Percentiles rank a stretch among this genome's conserved stretches.
These are phyloP conservation scores for Psilocybe azurescens DNA, from an alignment of 768 basidiomycete species.

Conservation along the genomic window DNA sequence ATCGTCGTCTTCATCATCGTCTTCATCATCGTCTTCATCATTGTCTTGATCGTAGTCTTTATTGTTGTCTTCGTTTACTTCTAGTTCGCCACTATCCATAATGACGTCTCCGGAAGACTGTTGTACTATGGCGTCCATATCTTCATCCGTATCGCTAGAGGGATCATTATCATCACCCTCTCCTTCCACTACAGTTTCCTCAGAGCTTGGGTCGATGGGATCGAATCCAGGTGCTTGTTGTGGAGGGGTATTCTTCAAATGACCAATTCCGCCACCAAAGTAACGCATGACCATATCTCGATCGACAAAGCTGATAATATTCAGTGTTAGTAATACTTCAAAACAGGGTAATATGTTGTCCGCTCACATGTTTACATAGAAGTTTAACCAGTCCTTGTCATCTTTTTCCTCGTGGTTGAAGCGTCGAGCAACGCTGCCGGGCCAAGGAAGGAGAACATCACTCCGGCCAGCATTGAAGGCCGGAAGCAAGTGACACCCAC, in stretches of 20 bases:
- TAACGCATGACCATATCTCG: constrained; percentile 17
- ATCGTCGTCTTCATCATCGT: too few relatives aligned
- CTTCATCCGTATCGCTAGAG: too few relatives aligned
- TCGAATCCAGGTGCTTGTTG: too few relatives aligned
- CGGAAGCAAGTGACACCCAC: constrained; percentile 32
- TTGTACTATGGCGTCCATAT: too few relatives aligned
- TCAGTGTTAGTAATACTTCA: background rate
- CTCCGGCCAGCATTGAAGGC: constrained; percentile 24
- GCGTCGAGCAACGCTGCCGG: background rate
- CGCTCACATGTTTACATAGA: constrained; percentile 41
- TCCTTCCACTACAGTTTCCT: too few relatives aligned
- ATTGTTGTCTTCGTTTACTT: too few relatives aligned
- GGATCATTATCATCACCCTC: too few relatives aligned
- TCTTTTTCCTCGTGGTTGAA: background rate
- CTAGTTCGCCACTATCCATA: too few relatives aligned
- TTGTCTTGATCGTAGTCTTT: too few relatives aligned
- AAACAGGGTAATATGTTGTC: background rate
- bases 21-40: too few relatives aligned
- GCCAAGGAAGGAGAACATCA: constrained; percentile 3
- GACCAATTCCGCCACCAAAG: constrained; percentile 13
- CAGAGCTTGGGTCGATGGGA: too few relatives aligned
- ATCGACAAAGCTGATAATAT: constrained; percentile 11
- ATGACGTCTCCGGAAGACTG: too few relatives aligned
- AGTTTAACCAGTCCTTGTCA: constrained; percentile 27
- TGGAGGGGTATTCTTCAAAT: background rate